These are phyloP conservation scores for Waltergamsia citrina DNA, from an alignment of 2,329 filamentous ascomycete genomes.

Conservation along the genomic window DNA sequence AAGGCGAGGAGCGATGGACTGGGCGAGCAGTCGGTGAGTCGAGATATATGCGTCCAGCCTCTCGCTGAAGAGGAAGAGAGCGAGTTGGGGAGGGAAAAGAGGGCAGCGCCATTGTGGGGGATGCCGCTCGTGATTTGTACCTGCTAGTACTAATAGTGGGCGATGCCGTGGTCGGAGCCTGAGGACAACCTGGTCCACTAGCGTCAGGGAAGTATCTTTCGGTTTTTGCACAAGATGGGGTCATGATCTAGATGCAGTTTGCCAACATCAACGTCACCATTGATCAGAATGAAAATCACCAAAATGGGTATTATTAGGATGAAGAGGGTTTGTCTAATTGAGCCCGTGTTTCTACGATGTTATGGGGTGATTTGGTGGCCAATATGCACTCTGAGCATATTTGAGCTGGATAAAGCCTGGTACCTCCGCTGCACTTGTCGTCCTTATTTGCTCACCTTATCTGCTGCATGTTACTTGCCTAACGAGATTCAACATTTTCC, in stretches of 20 bases:
- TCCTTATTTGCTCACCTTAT: neutral
- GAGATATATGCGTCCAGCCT: constrained; percentile 4
- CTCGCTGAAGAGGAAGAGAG: constrained; percentile 3
- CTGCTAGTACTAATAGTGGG: neutral
- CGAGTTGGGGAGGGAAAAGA: neutral
- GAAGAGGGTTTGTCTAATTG: too few relatives aligned
- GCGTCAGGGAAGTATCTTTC: constrained; percentile 18
- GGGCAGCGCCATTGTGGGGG: constrained; percentile 4
- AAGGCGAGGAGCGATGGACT: neutral
- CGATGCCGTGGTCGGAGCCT: constrained; percentile 4
- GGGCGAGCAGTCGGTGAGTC: neutral
- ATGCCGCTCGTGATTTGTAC: neutral
- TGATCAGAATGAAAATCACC: too few relatives aligned
- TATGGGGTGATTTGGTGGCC: neutral
- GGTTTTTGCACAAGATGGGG: too few relatives aligned
- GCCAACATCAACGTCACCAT: too few relatives aligned
- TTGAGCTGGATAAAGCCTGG: constrained; percentile 5
- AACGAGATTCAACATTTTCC: too few relatives aligned
- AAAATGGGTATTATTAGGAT: too few relatives aligned
- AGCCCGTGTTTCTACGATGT: too few relatives aligned
- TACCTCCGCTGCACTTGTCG: neutral
- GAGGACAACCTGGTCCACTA: neutral
- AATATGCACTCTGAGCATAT: constrained; percentile 3
- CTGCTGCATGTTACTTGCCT: too few relatives aligned
- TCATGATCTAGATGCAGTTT: too few relatives aligned